Conservation (phyloP, 2,329 filamentous ascomycete species). For the Colletotrichum aenigma region DNA sequence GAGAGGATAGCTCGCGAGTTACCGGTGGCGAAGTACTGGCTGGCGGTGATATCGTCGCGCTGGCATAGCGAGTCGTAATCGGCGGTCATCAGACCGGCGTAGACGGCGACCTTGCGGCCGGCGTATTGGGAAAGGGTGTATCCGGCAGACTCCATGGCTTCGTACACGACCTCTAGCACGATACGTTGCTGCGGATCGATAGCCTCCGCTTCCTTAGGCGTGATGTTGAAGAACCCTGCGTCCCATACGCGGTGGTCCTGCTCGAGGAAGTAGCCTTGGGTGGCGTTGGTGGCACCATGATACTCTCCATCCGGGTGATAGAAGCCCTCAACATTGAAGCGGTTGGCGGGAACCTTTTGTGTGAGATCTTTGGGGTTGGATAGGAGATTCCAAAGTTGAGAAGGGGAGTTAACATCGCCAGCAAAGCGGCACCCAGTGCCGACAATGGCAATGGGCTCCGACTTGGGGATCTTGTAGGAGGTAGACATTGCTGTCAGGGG, state of each 20-base stretch:
- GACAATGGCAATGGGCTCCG: conserved; percentile 44
- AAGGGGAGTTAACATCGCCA: conserved; percentile 34
- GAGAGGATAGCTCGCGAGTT: conserved; percentile 37
- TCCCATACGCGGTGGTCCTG: conserved; percentile 37
- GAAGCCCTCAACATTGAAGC: conserved; percentile 26
- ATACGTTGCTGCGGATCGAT: conserved; percentile 38
- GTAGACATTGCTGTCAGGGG: conserved; percentile 18
- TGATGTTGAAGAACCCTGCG: conserved; percentile 44
- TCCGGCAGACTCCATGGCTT: conserved; percentile 31
- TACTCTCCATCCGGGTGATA: conserved; percentile 29
- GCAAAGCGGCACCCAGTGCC: conserved; percentile 44
- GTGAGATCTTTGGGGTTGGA: conserved; percentile 28
- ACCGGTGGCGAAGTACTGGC: conserved; percentile 35
- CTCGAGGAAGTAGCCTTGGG: conserved; percentile 22
- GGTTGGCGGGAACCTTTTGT: conserved; percentile 22
- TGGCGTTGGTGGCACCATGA: conserved; percentile 15
- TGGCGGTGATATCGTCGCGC: conserved; percentile 27
- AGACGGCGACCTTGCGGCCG: conserved; percentile 23
- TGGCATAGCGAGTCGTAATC: conserved; percentile 33
- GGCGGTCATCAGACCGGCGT: conserved; percentile 25
- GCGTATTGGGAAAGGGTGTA: conserved; percentile 23
- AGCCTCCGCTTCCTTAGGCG: conserved; percentile 28
- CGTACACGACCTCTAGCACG: conserved; percentile 38
- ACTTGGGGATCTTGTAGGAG: conserved; percentile 16
- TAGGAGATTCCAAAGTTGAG: conserved; percentile 41